Evolutionary conservation across 331 rosid species (phyloP), one percentile per base, ranked within the genome.

Genomic region (Pyrus hybrid): DNA sequence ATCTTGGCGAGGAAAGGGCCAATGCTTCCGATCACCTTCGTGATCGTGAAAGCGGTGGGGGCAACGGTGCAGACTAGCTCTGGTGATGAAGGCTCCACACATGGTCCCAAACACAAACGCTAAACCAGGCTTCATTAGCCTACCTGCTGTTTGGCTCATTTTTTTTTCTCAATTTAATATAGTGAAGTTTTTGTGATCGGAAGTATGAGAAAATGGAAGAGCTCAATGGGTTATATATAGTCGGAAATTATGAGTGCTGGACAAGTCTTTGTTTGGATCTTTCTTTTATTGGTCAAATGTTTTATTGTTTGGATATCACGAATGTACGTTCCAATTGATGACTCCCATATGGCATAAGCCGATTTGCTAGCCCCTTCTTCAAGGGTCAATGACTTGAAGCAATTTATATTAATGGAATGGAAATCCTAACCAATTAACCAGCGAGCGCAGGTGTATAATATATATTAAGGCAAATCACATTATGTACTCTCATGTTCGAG

Each of bases 71-170:
- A 16, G 33, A 10, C 57, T 14, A 10, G 18, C 51, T 56, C 73
- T 65, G 7, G 61, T 35, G 10, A 76, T 2, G 32, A 72, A 1
- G 23, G 65, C n/a, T 29, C 85, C 85, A 67, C 13, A 60, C 67
- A 81, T 72, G 70, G 85, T 23, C 17, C 85, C 85, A 73, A 81
- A 4, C 5, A 33, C 72, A 61, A 81, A 81, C 21, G 72, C 25
- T 2, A 13, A 28, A 45, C 78, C 72, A 16, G 75, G 32, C 64
- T 6, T 72, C 2, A 47, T 16, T 18, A 51, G 57, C 57, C 6
- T 10, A 57, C 61, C 18, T 13, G 60, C 23, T 28, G 16, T 49
- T 67, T 72, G 72, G 58, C 43, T 74, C 53, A 26, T 63, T 2
- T 70, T 37, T 54, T 20, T 54, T n/a, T 58, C 63, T 58, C 17